Percentiles rank a stretch among this genome's conserved stretches.
phyloP scores from a whole-genome alignment of 306 rosid species.

The Cucurbita argyrosperma region DNA sequence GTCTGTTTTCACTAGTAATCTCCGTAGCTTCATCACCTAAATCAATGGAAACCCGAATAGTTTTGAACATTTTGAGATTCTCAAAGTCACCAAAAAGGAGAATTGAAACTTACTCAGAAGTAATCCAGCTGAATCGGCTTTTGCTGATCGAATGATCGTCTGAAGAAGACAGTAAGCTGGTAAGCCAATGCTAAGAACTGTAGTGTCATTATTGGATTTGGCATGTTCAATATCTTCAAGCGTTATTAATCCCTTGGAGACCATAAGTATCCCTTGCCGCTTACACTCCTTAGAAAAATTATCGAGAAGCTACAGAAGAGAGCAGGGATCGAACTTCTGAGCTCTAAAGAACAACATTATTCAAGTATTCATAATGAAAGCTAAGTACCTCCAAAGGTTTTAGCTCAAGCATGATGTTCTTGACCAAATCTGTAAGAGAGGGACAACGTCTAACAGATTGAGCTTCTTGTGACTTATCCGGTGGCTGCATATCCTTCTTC shows the following conservation, averaged over 20 bases:
- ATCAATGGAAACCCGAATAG: background rate
- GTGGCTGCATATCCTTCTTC: constrained; percentile 10
- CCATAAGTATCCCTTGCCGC: constrained; percentile 39
- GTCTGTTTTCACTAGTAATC: constrained; percentile 58
- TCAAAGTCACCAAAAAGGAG: background rate
- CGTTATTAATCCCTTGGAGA: constrained; percentile 66
- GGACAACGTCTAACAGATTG: constrained; percentile 40
- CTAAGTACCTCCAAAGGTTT: constrained; percentile 70
- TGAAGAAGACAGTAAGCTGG: constrained; percentile 76
- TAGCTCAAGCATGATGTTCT: constrained; percentile 39
- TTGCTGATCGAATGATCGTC: constrained; percentile 59
- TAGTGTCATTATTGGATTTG: constrained; percentile 45
- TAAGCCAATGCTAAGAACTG: constrained; percentile 58
- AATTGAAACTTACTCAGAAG: constrained; percentile 37
- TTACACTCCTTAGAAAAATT: constrained; percentile 43
- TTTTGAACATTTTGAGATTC: background rate
- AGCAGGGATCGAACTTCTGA: constrained; percentile 20
- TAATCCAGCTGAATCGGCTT: constrained; percentile 44
- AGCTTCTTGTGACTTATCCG: constrained; percentile 15
- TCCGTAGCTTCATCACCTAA: constrained; percentile 58
- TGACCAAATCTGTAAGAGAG: constrained; percentile 36
- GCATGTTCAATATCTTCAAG: constrained; percentile 58
- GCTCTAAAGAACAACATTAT: background rate
- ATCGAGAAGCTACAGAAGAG: constrained; percentile 49
- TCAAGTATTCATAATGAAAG: background rate